Evolutionary conservation across 2,329 filamentous ascomycete genomes (phyloP), one percentile per base, ranked within the genome.

Genomic region (Lojkania enalia): DNA sequence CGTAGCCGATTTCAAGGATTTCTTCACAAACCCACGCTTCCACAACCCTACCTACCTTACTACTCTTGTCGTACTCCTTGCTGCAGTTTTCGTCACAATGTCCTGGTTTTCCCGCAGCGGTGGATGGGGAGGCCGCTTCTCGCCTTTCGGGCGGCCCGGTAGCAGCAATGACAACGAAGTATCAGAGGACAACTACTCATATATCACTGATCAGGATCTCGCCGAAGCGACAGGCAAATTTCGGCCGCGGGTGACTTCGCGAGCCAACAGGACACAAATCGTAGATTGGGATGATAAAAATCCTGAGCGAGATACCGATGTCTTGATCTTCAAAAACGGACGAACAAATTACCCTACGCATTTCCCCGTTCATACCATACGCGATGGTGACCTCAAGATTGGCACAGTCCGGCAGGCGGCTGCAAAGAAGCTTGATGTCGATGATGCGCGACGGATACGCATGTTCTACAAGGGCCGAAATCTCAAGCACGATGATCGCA

Each of bases 201-300:
- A 92, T 74, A 90, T 91, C 63, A 90, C 87, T n/a, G 84, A 84
- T 20, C 82, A 88, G 59, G 87, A 91, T 60, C 69, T 90, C 29
- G 77, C 69, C 63, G 67, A 5, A 19, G 60, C 66, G 60, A 57
- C 69, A n/a, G 76, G 78, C 50, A 65, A 71, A 16, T 48, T 43
- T 6, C 54, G 46, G 18, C 42, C 48, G 18, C 44, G 46, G 3
- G 40, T 44, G 11, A 31, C 46, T 2, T 64, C 63, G 11, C 66
- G 63, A 48, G 65, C 60, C 2, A 71, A 63, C 52, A 71, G 66
- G 51, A 71, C 65, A 3, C 65, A 67, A 50, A 65, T 68, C 25
- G 65, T 68, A 4, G 66, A 70, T 32, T 69, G 66, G 66, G 64
- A 67, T 29, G 66, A 66, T 52, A 66, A 63, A 55, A 66, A 69